A percentile compares a stretch with the other conserved stretches of the same genome.
Conservation (phyloP, 257 asterid genomes). For the Plectranthus barbatus region DNA sequence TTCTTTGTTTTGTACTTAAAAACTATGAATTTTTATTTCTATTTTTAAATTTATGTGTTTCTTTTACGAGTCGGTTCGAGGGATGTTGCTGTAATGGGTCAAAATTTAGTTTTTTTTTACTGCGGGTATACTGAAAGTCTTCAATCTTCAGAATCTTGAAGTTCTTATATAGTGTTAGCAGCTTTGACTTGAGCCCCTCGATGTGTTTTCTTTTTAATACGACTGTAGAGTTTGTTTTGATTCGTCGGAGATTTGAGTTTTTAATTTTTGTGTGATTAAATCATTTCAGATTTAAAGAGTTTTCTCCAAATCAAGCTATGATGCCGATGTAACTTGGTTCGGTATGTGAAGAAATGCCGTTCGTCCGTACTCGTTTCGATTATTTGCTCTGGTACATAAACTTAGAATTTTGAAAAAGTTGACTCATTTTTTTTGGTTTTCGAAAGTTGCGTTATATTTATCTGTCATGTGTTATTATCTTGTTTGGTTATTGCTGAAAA, state of each 20-base stretch:
- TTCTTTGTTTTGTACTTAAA: slow-evolving; percentile 3
- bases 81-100: slow-evolving; percentile 16
- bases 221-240: slow-evolving; percentile 6
- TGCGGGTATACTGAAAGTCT: slow-evolving; percentile 19
- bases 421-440: slow-evolving; percentile 7
- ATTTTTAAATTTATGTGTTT: background rate
- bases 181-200: slow-evolving; percentile 26
- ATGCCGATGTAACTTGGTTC: slow-evolving; percentile 10
- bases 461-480: slow-evolving; percentile 4
- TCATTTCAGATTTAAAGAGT: slow-evolving; percentile 25
- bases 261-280: slow-evolving; percentile 11
- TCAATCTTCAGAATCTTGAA: slow-evolving; percentile 27
- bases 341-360: slow-evolving; percentile 12
- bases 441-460: slow-evolving; percentile 12
- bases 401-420: slow-evolving; percentile 10
- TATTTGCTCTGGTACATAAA: background rate
- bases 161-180: slow-evolving; percentile 26
- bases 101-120: slow-evolving; percentile 15
- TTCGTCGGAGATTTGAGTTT: slow-evolving; percentile 12
- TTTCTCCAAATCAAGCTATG: slow-evolving; percentile 8
- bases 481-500: slow-evolving; percentile 13
- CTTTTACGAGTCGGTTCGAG: slow-evolving; percentile 20
- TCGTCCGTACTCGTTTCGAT: background rate
- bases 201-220: slow-evolving; percentile 14
- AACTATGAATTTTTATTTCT: slow-evolving; percentile 1